These are phyloP conservation scores for Blastobotrys mokoenaii DNA, from an alignment of 805 yeast genomes.

Conservation along the genomic window DNA sequence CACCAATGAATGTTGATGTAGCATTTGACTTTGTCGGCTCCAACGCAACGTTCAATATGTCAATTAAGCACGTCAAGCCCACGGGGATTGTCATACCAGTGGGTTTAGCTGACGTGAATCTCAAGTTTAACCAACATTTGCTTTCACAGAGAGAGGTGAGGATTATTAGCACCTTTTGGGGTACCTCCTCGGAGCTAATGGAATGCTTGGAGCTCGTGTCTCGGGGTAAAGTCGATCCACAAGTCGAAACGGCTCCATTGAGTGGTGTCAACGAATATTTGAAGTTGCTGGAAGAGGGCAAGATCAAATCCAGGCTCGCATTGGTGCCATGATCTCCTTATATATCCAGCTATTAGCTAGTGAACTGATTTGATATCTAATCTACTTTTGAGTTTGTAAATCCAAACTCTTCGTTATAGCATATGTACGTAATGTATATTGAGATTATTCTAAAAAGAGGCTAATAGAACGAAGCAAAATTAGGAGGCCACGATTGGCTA, in stretches of 20 bases:
- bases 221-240: conserved; percentile 34
- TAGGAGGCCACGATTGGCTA: too few species aligned
- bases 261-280: conserved; percentile 32
- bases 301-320: conserved; percentile 36
- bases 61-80: conserved; percentile 27
- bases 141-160: conserved; percentile 36
- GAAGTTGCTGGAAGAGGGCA: conserved; percentile 31
- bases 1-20: conserved; percentile 33
- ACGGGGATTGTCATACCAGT: conserved; percentile 36
- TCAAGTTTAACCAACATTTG: conserved; percentile 29
- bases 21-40: conserved; percentile 23
- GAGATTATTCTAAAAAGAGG: too few species aligned
- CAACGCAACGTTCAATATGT: conserved; percentile 20
- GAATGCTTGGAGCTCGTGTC: conserved; percentile 38
- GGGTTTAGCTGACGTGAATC: conserved; percentile 34
- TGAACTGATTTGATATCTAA: too few species aligned
- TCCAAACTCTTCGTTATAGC: too few species aligned
- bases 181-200: conserved; percentile 35
- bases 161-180: conserved; percentile 37
- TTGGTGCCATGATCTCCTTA: too few species aligned
- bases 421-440: too few species aligned
- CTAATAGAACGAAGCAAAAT: too few species aligned
- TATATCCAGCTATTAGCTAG: too few species aligned
- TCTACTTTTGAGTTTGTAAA: too few species aligned
- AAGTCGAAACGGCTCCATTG: conserved; percentile 26